Evolutionary conservation across 2,329 filamentous ascomycete species (phyloP).

Genomic region (Aureobasidium sp.): DNA sequence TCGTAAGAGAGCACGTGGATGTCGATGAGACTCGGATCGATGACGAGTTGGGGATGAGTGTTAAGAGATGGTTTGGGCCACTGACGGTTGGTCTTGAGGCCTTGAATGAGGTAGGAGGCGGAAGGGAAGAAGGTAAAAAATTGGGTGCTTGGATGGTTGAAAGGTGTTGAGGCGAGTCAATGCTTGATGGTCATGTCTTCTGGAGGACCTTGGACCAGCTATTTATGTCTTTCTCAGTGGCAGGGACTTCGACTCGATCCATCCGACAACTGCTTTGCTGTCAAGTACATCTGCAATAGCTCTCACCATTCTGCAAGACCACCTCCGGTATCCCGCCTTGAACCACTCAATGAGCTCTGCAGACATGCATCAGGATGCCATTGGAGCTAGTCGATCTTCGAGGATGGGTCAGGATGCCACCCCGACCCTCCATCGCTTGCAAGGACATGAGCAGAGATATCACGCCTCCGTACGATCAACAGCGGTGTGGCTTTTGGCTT

Average conservation of each 20-base stretch:
- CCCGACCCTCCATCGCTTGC: constrained; percentile 8
- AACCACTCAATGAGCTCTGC: constrained; percentile 5
- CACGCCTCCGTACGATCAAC: constrained; percentile 20
- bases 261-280: background rate
- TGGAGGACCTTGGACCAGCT: background rate
- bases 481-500: constrained; percentile 33
- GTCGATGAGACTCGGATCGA: background rate
- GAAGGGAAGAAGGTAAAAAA: background rate
- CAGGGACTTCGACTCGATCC: background rate
- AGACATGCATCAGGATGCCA: background rate
- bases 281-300: background rate
- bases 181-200: background rate
- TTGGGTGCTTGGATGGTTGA: background rate
- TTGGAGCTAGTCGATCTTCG: constrained; percentile 9
- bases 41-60: background rate
- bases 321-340: background rate
- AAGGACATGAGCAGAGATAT: background rate
- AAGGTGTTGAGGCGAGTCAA: background rate
- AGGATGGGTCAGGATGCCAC: background rate
- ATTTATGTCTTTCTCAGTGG: constrained; percentile 12
- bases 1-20: background rate
- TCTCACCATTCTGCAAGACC: constrained; percentile 5
- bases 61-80: background rate
- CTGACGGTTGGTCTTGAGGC: background rate
- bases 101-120: background rate